These are phyloP conservation scores for Globisporangium uncinulatum DNA, from an alignment of 352 stramenopile species.

Conservation along the genomic window DNA sequence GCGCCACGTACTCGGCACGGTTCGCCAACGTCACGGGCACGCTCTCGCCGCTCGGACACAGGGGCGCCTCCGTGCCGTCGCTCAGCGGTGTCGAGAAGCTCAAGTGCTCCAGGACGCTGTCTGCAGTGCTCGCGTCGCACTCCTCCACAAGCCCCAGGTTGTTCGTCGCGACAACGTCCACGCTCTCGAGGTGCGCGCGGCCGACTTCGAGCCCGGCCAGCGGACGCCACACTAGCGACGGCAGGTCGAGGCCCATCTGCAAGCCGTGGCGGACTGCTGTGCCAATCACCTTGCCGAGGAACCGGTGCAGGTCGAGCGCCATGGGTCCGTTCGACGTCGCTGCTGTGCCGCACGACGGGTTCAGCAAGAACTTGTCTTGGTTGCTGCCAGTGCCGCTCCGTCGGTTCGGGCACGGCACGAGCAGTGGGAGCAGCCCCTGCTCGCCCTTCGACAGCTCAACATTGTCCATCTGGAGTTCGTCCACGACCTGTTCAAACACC, in stretches of 20 bases:
- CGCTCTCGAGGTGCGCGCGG: constrained; percentile 67
- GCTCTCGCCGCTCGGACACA: constrained; percentile 66
- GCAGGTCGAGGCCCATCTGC: constrained; percentile 91
- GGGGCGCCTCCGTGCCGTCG: constrained; percentile 65
- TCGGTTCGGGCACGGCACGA: constrained; percentile 88
- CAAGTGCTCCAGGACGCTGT: constrained; percentile 65
- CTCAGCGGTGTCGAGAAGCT: constrained; percentile 76
- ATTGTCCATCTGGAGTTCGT: constrained; percentile 92
- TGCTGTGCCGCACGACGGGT: constrained; percentile 75
- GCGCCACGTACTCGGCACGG: constrained; percentile 49
- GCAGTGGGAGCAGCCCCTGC: constrained; percentile 78
- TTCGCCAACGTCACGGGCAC: constrained; percentile 62
- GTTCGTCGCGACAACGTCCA: constrained; percentile 72
- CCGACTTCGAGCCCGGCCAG: constrained; percentile 75
- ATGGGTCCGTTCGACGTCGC: constrained; percentile 84
- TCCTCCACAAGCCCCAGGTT: constrained; percentile 65
- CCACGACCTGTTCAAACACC: constrained; percentile 96
- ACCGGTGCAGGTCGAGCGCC: constrained; percentile 91
- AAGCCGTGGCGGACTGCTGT: constrained; percentile 95
- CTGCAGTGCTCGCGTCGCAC: constrained; percentile 23
- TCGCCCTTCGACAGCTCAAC: constrained; percentile 82
- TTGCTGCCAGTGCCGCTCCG: constrained; percentile 82
- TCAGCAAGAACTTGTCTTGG: constrained; percentile 91
- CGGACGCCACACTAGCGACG: constrained; percentile 82
- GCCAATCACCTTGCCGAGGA: constrained; percentile 95